These are phyloP conservation scores for Sphaceloma murrayae DNA, from an alignment of 2,329 filamentous ascomycete genomes.

Conservation along the genomic window DNA sequence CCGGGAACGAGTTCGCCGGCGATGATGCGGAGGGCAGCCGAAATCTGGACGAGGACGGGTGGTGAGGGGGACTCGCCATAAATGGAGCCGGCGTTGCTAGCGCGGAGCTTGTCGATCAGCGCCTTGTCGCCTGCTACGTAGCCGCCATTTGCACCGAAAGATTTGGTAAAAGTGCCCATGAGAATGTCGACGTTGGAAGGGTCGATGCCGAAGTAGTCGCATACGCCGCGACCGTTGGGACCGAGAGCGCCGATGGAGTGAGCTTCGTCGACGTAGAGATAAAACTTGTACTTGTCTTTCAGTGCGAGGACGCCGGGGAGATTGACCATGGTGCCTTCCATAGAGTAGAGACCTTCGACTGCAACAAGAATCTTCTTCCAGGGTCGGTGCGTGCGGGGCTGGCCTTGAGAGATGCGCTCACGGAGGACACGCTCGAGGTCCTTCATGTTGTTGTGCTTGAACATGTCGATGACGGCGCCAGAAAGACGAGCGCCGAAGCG, in stretches of 20 bases:
- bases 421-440: conserved; percentile 79
- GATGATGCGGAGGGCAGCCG: conserved; percentile 78
- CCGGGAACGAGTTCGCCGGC: conserved; percentile 77
- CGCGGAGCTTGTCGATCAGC: conserved; percentile 85
- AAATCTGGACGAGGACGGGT: conserved; percentile 82
- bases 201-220: conserved; percentile 92
- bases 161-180: conserved; percentile 98
- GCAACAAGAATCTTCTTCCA: conserved; percentile 99
- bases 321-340: conserved; percentile 98
- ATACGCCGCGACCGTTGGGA: conserved; percentile 80
- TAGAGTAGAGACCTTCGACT: conserved; percentile 94
- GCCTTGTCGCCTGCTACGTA: conserved; percentile 84
- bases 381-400: conserved; percentile 93
- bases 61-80: conserved; percentile 83
- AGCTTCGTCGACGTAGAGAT: conserved; percentile 90
- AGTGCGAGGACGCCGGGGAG: conserved; percentile 79
- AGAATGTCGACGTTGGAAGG: conserved; percentile 82
- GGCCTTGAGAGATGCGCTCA: conserved; percentile 89
- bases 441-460: conserved; percentile 94
- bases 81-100: conserved; percentile 74
- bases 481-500: conserved; percentile 90
- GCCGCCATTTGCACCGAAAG: conserved; percentile 94
- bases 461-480: conserved; percentile 87
- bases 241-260: conserved; percentile 92
- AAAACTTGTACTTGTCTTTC: conserved; percentile 95